A percentile compares a stretch with the other conserved stretches of the same genome.
Evolutionary conservation across 768 basidiomycete genomes (phyloP).

Genomic region (Rickenella mellea): DNA sequence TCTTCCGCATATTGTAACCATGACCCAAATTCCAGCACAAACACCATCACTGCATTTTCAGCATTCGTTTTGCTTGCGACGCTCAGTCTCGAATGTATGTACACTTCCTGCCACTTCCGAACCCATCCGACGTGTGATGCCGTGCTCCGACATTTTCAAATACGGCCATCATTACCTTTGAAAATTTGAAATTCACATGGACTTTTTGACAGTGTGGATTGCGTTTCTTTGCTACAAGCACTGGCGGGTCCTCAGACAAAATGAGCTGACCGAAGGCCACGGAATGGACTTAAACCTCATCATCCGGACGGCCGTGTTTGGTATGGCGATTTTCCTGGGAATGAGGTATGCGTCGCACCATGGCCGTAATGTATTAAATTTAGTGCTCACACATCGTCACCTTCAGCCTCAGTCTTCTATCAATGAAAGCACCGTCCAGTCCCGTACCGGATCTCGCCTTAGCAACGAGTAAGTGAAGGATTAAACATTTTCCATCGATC

Average conservation of each 20-base stretch:
- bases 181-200: neutral
- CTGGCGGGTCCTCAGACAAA: slow-evolving; percentile 15
- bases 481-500: neutral
- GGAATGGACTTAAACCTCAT: slow-evolving; percentile 34
- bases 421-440: slow-evolving; percentile 31
- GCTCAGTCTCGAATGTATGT: slow-evolving; percentile 28
- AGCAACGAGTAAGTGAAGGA: slow-evolving; percentile 27
- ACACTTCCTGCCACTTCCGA: too few species aligned
- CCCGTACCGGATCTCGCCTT: slow-evolving; percentile 39
- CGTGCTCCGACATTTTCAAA: too few species aligned
- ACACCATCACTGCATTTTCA: slow-evolving; percentile 29
- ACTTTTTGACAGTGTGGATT: slow-evolving; percentile 27
- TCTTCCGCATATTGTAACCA: neutral
- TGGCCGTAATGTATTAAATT: too few species aligned
- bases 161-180: too few species aligned
- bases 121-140: too few species aligned
- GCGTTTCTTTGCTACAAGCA: slow-evolving; percentile 28
- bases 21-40: slow-evolving; percentile 30
- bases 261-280: slow-evolving; percentile 11
- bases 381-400: too few species aligned
- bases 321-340: slow-evolving; percentile 30
- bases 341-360: slow-evolving; percentile 29
- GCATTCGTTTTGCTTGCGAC: slow-evolving; percentile 30
- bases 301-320: slow-evolving; percentile 36
- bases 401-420: slow-evolving; percentile 33